Percentiles rank a stretch among this genome's conserved stretches.
Evolutionary conservation across 1,284 basidiomycete species (phyloP).

Genomic region (Phlebopus sp.): DNA sequence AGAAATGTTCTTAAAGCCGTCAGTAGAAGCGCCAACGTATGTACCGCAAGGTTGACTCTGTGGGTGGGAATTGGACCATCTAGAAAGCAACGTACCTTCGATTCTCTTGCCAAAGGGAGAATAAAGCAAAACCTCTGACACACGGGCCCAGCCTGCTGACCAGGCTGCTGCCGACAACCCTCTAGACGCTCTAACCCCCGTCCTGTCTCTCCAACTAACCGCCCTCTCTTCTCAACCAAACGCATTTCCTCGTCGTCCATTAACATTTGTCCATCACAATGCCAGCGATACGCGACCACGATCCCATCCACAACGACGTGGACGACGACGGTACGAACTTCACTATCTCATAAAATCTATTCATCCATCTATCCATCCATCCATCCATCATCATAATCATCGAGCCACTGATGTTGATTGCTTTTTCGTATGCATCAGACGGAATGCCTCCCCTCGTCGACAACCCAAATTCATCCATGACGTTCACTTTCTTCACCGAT

Average conservation of each 20-base stretch:
- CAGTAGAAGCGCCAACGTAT: slow-evolving; percentile 14
- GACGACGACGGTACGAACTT: slow-evolving; percentile 30
- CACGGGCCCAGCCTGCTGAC: slow-evolving; percentile 16
- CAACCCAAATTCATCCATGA: slow-evolving; percentile 45
- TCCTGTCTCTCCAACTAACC: slow-evolving; percentile 5
- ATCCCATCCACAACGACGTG: slow-evolving; percentile 15
- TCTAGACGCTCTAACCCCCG: slow-evolving; percentile 18
- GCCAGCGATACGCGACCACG: slow-evolving; percentile 27
- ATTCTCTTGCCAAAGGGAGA: slow-evolving; percentile 35
- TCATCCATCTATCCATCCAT: too few species aligned
- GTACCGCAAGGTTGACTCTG: slow-evolving; percentile 14
- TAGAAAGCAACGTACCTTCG: slow-evolving; percentile 26
- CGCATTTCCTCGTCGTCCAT: not conserved
- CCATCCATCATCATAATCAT: slow-evolving; percentile 15
- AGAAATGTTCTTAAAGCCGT: slow-evolving; percentile 5
- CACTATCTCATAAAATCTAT: not conserved
- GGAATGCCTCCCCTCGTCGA: slow-evolving; percentile 52
- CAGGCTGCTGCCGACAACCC: too few species aligned
- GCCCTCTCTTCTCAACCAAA: slow-evolving; percentile 8
- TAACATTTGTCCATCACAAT: slow-evolving; percentile 11
- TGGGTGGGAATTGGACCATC: slow-evolving; percentile 30
- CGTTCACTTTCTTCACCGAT: slow-evolving; percentile 47
- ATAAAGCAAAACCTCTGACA: slow-evolving; percentile 30
- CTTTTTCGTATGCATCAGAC: slow-evolving; percentile 27
- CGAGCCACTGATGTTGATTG: slow-evolving; percentile 4